phyloP scores from a whole-genome alignment of 129 eudicot genomes.

The Kitagawia praeruptora region DNA sequence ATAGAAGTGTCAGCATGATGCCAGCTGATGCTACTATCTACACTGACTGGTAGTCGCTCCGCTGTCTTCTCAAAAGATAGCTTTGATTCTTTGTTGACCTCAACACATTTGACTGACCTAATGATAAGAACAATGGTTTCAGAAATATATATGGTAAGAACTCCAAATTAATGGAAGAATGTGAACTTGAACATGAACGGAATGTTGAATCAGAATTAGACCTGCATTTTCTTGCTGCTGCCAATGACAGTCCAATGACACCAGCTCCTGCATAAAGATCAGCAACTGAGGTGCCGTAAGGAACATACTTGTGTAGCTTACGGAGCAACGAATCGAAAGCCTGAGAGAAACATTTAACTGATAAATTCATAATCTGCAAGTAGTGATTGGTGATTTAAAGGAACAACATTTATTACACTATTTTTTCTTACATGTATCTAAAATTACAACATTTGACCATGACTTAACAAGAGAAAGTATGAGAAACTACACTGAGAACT shows the following conservation, averaged over 20 bases:
- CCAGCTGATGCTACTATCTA: conserved; percentile 89
- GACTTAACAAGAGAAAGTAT: not conserved
- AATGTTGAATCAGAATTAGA: conserved; percentile 14
- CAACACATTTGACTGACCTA: conserved; percentile 87
- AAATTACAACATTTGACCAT: not conserved
- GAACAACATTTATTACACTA: not conserved
- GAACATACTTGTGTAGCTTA: conserved; percentile 85
- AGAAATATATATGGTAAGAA: not conserved
- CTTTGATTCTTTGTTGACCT: conserved; percentile 90
- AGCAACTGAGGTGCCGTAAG: conserved; percentile 77
- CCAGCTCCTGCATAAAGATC: conserved; percentile 99
- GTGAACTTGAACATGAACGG: not conserved
- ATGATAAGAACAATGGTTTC: conserved; percentile 4
- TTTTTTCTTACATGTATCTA: not conserved
- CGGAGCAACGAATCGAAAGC: conserved; percentile 90
- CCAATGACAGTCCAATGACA: conserved; percentile 86
- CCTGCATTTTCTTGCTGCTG: conserved; percentile 90
- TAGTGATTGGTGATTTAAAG: not conserved
- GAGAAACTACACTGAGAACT: not conserved
- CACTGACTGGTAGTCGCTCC: conserved; percentile 57
- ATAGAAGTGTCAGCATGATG: conserved; percentile 80
- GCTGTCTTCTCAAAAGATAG: conserved; percentile 79
- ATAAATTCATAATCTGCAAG: not conserved
- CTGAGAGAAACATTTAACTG: conserved; percentile 26
- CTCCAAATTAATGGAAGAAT: conserved; percentile 1